Evolutionary conservation across 1,284 basidiomycete genomes (phyloP).

Genomic region (Malassezia obtusa): DNA sequence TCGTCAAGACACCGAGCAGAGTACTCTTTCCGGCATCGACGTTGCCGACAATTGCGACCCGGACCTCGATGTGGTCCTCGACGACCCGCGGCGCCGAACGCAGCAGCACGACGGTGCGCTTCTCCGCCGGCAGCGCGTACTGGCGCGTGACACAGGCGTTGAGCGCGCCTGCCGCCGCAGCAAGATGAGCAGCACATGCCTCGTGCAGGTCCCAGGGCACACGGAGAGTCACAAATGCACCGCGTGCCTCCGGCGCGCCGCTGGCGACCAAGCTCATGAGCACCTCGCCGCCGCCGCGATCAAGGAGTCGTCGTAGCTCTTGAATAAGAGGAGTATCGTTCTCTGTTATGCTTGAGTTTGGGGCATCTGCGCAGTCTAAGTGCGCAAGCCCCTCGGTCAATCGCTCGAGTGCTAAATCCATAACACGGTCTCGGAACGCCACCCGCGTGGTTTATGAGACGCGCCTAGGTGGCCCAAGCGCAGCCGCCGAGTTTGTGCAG

Average conservation of each 20-base stretch:
- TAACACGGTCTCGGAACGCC: neutral
- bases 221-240: neutral
- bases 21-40: constrained; percentile 79
- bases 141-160: neutral
- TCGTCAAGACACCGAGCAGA: constrained; percentile 65
- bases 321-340: neutral
- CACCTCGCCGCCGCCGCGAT: neutral
- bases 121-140: constrained; percentile 1
- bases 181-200: neutral
- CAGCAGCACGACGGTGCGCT: constrained; percentile 21
- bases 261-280: neutral
- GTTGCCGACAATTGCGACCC: constrained; percentile 90
- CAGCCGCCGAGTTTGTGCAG: neutral
- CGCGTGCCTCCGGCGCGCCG: neutral
- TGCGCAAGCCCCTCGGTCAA: neutral
- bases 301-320: neutral
- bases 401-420: neutral
- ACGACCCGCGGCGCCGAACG: constrained; percentile 19
- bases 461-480: neutral
- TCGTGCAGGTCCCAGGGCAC: neutral
- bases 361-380: neutral
- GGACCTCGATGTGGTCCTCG: constrained; percentile 59
- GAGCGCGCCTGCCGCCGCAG: neutral
- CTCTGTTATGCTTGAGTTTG: neutral
- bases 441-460: neutral